These are phyloP conservation scores for Nothomitra cinnamomea DNA, from an alignment of 2,329 filamentous ascomycete genomes.

Conservation along the genomic window DNA sequence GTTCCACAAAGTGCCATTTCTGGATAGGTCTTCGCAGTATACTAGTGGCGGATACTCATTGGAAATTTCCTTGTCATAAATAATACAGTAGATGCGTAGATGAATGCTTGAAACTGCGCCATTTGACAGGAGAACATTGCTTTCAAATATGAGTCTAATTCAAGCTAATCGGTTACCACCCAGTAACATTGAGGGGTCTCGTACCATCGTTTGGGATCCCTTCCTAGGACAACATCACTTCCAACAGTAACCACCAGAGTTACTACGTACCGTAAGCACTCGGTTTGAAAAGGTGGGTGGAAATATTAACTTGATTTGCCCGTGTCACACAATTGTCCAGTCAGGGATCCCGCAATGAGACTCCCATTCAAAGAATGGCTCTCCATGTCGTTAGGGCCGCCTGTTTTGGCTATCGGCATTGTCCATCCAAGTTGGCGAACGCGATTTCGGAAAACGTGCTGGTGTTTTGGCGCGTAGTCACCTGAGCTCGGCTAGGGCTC, in stretches of 20 bases:
- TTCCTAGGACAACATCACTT: neutral
- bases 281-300: neutral
- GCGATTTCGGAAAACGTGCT: neutral
- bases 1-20: conserved; percentile 21
- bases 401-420: no score
- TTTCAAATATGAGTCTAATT: neutral
- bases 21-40: conserved; percentile 29
- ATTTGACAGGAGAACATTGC: conserved; percentile 2
- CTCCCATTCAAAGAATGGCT: no score
- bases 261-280: neutral
- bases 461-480: neutral
- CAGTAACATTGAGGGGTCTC: conserved; percentile 12
- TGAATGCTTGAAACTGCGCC: conserved; percentile 27
- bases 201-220: conserved; percentile 15
- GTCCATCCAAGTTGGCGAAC: no score
- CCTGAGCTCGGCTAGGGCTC: neutral
- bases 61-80: conserved; percentile 22
- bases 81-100: conserved; percentile 27
- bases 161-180: neutral
- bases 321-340: neutral
- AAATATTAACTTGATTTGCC: neutral
- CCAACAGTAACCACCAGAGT: neutral
- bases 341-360: neutral
- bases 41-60: conserved; percentile 25
- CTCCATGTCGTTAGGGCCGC: no score